Base-by-base conservation (phyloP, 2,329 filamentous ascomycete species). In the Cladosporium sp. region DNA sequence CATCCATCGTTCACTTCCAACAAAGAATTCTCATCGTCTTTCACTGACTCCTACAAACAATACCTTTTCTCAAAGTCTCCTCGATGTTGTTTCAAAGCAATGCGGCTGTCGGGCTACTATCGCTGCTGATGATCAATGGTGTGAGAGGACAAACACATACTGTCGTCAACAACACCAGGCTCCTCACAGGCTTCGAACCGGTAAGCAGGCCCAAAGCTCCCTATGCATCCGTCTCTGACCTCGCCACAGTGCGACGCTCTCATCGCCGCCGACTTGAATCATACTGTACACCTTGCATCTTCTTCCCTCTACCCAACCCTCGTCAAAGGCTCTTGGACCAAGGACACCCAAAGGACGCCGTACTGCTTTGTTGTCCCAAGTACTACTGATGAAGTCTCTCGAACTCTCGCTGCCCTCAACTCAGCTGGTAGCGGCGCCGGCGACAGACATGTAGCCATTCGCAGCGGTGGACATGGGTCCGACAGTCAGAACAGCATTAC, bases 401-500 rank as follows among this genome's bases (percentile, higher is more conserved):
- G 11, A 6, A 44, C 34, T 13, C 32, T 45, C 22, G 20, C 15
- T 9, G 49, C 49, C 19, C 42, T 51, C 18, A 15, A 22, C 17
- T 36, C 41, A n/a, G 24, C 49, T n/a, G 41, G 41, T 15, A 19
- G 47, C 18, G 41, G 32, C 15, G 49, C 29, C 15, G 41, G 49
- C n/a, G 41, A 51, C 24, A 47, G 49, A 41, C 41, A 51, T 30
- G 45, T 51, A 19, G 49, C 49, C 13, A 41, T 51, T 17, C 49
- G 49, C 15, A 51, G 49, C 32, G 49, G 49, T 18, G 49, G 49
- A 24, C 49, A 51, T 27, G 41, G 49, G 3, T 44, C 49, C 30
- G 40, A 51, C 13, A 32, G 37, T 17, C 20, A 32, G 30, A 51
- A 47, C 22, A 58, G 58, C 24, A 60, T 61, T 38, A 27, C 52